phyloP scores from a whole-genome alignment of 345 rosid genomes.

The Lepidium aucheri region DNA sequence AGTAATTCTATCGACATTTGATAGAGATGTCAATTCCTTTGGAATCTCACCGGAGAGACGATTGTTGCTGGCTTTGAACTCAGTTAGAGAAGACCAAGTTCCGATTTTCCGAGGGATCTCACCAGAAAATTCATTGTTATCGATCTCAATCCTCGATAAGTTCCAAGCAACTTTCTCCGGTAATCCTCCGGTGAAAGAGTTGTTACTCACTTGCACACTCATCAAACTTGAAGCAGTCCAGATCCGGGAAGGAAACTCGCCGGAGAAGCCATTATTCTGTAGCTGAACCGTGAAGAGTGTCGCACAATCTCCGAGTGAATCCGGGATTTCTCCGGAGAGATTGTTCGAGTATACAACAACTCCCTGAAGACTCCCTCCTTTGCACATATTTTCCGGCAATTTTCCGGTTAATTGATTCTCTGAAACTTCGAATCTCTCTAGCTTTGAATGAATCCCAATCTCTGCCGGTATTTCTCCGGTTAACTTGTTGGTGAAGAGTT shows the following conservation, averaged over 20 bases:
- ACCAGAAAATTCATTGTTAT: constrained; percentile 66
- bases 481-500: constrained; percentile 48
- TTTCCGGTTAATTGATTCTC: constrained; percentile 54
- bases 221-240: constrained; percentile 53
- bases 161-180: constrained; percentile 57
- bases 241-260: constrained; percentile 60
- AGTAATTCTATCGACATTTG: constrained; percentile 30
- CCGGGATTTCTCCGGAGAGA: constrained; percentile 59
- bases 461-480: constrained; percentile 63
- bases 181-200: constrained; percentile 59
- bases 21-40: constrained; percentile 45
- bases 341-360: constrained; percentile 56
- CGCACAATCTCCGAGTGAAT: constrained; percentile 54
- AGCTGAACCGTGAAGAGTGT: constrained; percentile 55
- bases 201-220: constrained; percentile 48
- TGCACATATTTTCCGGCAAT: constrained; percentile 63
- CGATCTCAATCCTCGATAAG: constrained; percentile 58
- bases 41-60: constrained; percentile 57
- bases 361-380: constrained; percentile 46
- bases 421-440: constrained; percentile 56
- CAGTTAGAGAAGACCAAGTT: constrained; percentile 47
- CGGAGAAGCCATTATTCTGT: constrained; percentile 58
- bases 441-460: constrained; percentile 53
- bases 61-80: constrained; percentile 64
- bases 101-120: constrained; percentile 46